phyloP scores from a whole-genome alignment of 768 basidiomycete genomes.

The Kwoniella botswanensis region DNA sequence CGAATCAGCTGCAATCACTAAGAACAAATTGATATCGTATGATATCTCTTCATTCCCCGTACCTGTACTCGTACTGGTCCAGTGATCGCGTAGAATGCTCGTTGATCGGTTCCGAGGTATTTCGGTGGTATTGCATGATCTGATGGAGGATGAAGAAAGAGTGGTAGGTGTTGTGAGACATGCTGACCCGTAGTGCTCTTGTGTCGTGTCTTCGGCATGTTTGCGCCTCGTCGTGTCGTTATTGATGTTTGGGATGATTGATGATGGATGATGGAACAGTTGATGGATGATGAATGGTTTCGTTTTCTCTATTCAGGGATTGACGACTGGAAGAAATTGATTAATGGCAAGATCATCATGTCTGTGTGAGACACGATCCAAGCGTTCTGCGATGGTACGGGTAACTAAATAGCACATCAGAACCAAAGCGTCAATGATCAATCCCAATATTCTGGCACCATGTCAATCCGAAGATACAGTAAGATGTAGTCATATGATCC shows the following conservation, averaged over 20 bases:
- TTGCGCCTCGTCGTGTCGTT: neutral
- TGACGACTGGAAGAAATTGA: too few species aligned
- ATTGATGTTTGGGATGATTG: neutral
- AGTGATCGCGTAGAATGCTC: neutral
- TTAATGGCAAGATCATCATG: neutral
- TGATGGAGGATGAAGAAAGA: neutral
- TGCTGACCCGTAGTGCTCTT: neutral
- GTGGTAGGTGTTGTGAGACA: neutral
- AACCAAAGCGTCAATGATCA: too few species aligned
- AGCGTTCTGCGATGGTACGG: neutral
- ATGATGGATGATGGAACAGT: neutral
- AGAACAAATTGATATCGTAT: neutral
- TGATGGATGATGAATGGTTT: neutral
- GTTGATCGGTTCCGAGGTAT: neutral
- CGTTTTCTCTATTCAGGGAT: neutral
- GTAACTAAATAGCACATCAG: neutral
- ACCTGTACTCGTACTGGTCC: neutral
- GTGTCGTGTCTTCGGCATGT: neutral
- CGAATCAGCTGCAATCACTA: too few species aligned
- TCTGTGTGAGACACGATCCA: slow-evolving; percentile 1
- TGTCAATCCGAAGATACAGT: too few species aligned
- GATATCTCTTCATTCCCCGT: neutral
- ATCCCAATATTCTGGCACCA: too few species aligned
- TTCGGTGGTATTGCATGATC: neutral
- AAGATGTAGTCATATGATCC: too few species aligned